These are phyloP conservation scores for Rhizophora apiculata DNA, from an alignment of 345 rosid genomes.

Conservation along the genomic window DNA sequence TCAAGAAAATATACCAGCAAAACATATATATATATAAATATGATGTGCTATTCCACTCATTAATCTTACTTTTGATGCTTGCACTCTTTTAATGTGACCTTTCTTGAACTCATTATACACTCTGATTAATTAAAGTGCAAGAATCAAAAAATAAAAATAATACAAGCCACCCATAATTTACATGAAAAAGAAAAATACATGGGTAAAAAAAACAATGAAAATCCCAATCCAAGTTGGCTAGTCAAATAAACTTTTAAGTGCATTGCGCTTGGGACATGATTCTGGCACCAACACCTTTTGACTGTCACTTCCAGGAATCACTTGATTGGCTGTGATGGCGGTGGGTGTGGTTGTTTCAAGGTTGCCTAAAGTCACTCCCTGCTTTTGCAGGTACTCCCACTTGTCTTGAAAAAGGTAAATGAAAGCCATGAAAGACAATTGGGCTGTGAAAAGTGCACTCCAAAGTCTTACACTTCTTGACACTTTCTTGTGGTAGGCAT, in stretches of 20 bases:
- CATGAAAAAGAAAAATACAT: not conserved
- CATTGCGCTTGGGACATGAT: conserved; percentile 60
- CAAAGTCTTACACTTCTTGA: conserved; percentile 48
- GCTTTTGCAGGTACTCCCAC: conserved; percentile 68
- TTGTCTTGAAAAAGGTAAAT: conserved; percentile 82
- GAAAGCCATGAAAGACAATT: conserved; percentile 56
- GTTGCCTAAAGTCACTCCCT: conserved; percentile 35
- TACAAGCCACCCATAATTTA: not conserved
- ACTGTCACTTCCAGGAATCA: conserved; percentile 23
- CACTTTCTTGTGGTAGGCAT: conserved; percentile 59
- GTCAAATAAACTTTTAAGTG: conserved; percentile 70
- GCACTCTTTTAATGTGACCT: conserved; percentile 7
- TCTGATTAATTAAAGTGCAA: conserved; percentile 8
- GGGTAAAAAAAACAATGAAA: not conserved
- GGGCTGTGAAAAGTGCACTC: conserved; percentile 69
- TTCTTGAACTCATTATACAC: conserved; percentile 3
- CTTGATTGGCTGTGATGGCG: conserved; percentile 14
- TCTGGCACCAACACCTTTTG: conserved; percentile 46
- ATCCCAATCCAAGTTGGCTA: conserved; percentile 11
- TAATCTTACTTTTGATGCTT: conserved; percentile 22
- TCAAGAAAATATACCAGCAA: no score
- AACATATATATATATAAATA: not conserved
- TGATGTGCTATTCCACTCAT: not conserved
- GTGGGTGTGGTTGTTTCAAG: conserved; percentile 20
- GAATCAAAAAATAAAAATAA: conserved; percentile 16